These are phyloP conservation scores for Rhodomyrtus psidioides DNA, from an alignment of 441 rosid species.

Conservation along the genomic window DNA sequence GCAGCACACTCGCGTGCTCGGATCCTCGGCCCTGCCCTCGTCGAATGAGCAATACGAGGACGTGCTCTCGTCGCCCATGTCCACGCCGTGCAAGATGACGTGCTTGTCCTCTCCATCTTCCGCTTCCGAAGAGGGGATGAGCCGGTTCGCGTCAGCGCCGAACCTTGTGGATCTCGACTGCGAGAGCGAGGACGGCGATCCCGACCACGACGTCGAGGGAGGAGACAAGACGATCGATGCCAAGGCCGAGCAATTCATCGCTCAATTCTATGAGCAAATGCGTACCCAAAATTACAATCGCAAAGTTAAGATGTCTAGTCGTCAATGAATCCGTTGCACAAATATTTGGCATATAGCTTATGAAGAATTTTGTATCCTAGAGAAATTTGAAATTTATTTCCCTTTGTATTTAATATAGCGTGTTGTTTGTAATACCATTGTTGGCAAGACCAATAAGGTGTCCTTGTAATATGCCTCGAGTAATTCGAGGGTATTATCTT, in stretches of 20 bases:
- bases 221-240: neutral
- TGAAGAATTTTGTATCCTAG: neutral
- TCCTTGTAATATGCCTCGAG: neutral
- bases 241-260: constrained; percentile 5
- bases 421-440: neutral
- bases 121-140: neutral
- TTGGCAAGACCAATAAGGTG: neutral
- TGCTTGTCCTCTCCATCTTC: neutral
- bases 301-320: neutral
- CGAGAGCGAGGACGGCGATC: neutral
- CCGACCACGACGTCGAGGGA: neutral
- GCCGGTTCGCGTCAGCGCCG: neutral
- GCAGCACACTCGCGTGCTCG: neutral
- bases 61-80: neutral
- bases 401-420: neutral
- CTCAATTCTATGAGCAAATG: neutral
- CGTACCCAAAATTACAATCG: neutral
- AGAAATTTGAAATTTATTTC: neutral
- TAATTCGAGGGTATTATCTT: neutral
- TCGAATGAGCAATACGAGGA: neutral
- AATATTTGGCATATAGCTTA: neutral
- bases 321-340: neutral
- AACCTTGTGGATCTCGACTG: neutral
- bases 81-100: neutral
- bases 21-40: neutral